These are phyloP conservation scores for Globisporangium rhizosaccharum DNA, from an alignment of 352 stramenopile species.

Conservation along the genomic window DNA sequence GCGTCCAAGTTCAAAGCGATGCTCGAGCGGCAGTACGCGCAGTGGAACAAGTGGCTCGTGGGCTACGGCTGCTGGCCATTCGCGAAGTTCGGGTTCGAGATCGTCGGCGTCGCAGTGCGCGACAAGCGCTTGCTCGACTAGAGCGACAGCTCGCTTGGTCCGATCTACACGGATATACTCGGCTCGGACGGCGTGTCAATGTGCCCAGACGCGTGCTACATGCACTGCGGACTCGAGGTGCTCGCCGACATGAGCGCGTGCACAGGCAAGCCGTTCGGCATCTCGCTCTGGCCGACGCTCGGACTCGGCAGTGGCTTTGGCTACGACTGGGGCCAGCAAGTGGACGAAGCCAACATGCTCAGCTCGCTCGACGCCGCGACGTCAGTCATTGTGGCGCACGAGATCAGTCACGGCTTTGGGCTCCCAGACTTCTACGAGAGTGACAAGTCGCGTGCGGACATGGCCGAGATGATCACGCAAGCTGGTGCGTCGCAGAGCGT, in stretches of 20 bases:
- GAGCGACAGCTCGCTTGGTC: slow-evolving; percentile 32
- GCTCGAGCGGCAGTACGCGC: slow-evolving; percentile 30
- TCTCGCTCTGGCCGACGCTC: slow-evolving; percentile 39
- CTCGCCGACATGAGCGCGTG: slow-evolving; percentile 28
- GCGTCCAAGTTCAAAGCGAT: slow-evolving; percentile 42
- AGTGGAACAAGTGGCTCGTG: slow-evolving; percentile 31
- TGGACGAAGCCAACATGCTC: slow-evolving; percentile 30
- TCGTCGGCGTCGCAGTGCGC: slow-evolving; percentile 33
- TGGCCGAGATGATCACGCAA: slow-evolving; percentile 21
- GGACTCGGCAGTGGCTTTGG: slow-evolving; percentile 24
- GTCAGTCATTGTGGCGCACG: slow-evolving; percentile 31
- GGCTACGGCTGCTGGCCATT: slow-evolving; percentile 36
- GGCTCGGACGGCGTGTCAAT: slow-evolving; percentile 21
- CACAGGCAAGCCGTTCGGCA: slow-evolving; percentile 34
- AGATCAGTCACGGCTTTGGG: slow-evolving; percentile 28
- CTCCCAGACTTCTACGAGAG: neutral
- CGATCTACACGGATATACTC: slow-evolving; percentile 23
- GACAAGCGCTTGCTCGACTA: slow-evolving; percentile 35
- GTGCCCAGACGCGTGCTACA: slow-evolving; percentile 31
- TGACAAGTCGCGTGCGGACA: slow-evolving; percentile 13
- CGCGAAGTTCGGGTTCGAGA: slow-evolving; percentile 29
- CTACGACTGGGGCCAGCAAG: slow-evolving; percentile 26
- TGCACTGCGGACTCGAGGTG: slow-evolving; percentile 27
- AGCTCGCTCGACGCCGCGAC: slow-evolving; percentile 20
- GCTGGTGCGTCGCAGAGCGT: slow-evolving; percentile 18